Evolutionary conservation across 192 early-diverging fungal species (phyloP).

Genomic region (Podila epigama): DNA sequence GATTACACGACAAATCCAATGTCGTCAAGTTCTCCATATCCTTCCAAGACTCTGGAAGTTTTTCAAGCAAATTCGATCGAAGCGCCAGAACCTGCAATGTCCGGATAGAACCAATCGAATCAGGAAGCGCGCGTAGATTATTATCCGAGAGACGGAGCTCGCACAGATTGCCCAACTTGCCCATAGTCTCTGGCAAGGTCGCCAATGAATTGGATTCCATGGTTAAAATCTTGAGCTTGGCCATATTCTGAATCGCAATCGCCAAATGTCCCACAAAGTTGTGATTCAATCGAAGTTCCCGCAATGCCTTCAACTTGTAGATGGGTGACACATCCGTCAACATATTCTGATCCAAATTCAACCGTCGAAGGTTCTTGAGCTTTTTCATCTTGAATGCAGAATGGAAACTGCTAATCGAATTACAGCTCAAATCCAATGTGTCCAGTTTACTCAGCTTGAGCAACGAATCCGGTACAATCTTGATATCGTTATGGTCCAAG

Average conservation of each 20-base stretch:
- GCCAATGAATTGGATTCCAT: slow-evolving; percentile 48
- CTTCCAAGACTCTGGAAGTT: slow-evolving; percentile 50
- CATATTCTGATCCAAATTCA: slow-evolving; percentile 55
- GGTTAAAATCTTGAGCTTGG: slow-evolving; percentile 48
- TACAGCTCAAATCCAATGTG: slow-evolving; percentile 51
- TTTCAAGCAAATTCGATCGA: slow-evolving; percentile 45
- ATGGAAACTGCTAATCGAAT: slow-evolving; percentile 54
- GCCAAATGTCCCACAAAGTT: slow-evolving; percentile 48
- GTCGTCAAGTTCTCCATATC: slow-evolving; percentile 56
- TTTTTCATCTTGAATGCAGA: slow-evolving; percentile 51
- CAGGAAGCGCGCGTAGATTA: slow-evolving; percentile 37
- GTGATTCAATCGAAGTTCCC: slow-evolving; percentile 49
- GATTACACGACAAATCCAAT: slow-evolving; percentile 62
- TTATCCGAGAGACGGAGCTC: slow-evolving; percentile 50
- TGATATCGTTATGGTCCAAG: slow-evolving; percentile 53
- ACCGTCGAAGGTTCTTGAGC: slow-evolving; percentile 43
- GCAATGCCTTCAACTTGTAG: slow-evolving; percentile 49
- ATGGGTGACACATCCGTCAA: slow-evolving; percentile 49
- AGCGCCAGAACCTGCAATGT: slow-evolving; percentile 50
- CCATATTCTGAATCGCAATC: slow-evolving; percentile 39
- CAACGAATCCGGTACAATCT: slow-evolving; percentile 54
- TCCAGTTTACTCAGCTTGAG: slow-evolving; percentile 53
- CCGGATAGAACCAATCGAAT: slow-evolving; percentile 50
- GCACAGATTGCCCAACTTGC: slow-evolving; percentile 43
- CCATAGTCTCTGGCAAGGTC: slow-evolving; percentile 50